Evolutionary conservation across 805 yeast genomes (phyloP).

Genomic region (Grigorovia yakushimaensis): DNA sequence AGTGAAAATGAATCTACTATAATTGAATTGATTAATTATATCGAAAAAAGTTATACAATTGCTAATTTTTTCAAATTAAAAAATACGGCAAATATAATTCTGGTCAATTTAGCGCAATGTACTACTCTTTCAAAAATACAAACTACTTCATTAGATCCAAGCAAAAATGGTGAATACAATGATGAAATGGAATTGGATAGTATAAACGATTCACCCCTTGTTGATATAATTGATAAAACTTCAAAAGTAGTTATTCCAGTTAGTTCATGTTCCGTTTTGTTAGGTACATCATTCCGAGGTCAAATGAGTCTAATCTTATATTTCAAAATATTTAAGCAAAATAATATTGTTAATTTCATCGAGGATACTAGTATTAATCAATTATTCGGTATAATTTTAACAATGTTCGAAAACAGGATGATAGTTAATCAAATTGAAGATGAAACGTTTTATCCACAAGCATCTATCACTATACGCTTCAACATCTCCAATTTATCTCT

Average conservation of each 20-base stretch:
- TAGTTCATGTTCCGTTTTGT: conserved; percentile 69
- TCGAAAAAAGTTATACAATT: conserved; percentile 74
- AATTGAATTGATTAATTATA: conserved; percentile 73
- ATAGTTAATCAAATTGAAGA: background rate
- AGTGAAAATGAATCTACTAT: conserved; percentile 86
- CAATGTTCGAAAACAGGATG: conserved; percentile 37
- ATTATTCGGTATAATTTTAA: conserved; percentile 49
- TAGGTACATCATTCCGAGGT: conserved; percentile 86
- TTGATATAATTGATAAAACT: conserved; percentile 38
- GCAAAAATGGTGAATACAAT: background rate
- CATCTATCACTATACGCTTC: background rate
- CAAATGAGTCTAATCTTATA: conserved; percentile 82
- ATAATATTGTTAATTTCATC: conserved; percentile 35
- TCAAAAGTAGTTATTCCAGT: conserved; percentile 56
- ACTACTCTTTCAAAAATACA: conserved; percentile 45
- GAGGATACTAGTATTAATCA: conserved; percentile 45
- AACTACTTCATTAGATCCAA: background rate
- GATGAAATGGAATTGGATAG: conserved; percentile 7
- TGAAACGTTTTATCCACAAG: conserved; percentile 1
- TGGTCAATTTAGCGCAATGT: conserved; percentile 56
- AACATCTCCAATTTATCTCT: background rate
- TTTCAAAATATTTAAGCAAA: conserved; percentile 62
- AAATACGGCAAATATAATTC: conserved; percentile 51
- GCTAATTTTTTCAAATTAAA: conserved; percentile 54
- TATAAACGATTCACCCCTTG: background rate